phyloP scores from a whole-genome alignment of 257 asterid genomes.

The Jaltomata sinuosa region DNA sequence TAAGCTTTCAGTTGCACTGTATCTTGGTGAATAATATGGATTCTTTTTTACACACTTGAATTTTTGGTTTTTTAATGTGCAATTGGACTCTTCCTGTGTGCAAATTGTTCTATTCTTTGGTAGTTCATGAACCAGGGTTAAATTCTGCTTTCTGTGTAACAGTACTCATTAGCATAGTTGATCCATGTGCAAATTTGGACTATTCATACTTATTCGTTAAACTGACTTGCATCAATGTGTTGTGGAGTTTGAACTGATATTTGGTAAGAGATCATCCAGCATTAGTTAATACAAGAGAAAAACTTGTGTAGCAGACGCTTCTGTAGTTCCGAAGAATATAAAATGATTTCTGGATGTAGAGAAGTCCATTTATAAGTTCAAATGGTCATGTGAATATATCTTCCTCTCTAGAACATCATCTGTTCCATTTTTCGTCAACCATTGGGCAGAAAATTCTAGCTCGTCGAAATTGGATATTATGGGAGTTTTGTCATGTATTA shows the following conservation, averaged over 20 bases:
- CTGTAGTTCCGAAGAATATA: no score
- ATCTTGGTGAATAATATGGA: not conserved
- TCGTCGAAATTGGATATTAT: not conserved
- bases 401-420: not conserved
- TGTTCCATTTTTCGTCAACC: not conserved
- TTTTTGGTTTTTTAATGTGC: not conserved
- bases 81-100: not conserved
- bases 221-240: not conserved
- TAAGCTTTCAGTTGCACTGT: not conserved
- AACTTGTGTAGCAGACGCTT: not conserved
- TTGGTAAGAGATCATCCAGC: not conserved
- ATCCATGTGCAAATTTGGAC: not conserved
- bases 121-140: not conserved
- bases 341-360: not conserved
- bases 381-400: not conserved
- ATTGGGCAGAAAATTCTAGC: not conserved
- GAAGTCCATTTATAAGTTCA: not conserved
- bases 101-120: not conserved
- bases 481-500: not conserved
- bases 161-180: not conserved
- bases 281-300: not conserved
- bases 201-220: not conserved
- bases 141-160: not conserved
- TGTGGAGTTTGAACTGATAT: not conserved
- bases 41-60: not conserved